Base-by-base conservation (phyloP, 2,329 filamentous ascomycete genomes). In the Hypomyces rosellus region DNA sequence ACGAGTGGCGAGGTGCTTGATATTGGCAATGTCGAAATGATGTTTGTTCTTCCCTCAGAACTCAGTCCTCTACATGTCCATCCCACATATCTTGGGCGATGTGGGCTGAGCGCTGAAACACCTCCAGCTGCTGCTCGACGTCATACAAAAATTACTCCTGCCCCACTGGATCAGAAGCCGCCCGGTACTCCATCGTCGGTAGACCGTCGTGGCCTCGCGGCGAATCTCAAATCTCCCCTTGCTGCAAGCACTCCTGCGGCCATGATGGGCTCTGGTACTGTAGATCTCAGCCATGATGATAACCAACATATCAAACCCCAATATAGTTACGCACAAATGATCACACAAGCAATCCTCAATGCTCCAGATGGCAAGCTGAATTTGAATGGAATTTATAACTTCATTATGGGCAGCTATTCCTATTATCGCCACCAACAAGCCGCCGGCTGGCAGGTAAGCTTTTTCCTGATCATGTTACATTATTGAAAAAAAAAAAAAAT, bases 301-400 rank as follows among this genome's bases (percentile, higher is more conserved):
- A 89, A 91, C 57, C 88, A 88, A 65, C 89, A 96, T 57, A 82
- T 97, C 63, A 99, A 99, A 67, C 95, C 93, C 2, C 88, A 91
- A 42, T 96, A 88, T 67, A 97, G 92, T 67, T 99, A 99, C 69
- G 91, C 93, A 3, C 89, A 95, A 65, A 83, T 99, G 75, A 99
- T 99, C 57, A 93, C 90, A 1, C 93, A 97, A 70, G 93, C 93
- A 1, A 97, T 99, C 55, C 78, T 96, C 57, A 88, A 87, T 34
- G 91, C 86, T 2, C 76, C 82, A 1, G 90, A 96, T 52, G 86
- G 95, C 65, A 95, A 95, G 67, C 77, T 96, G 48, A 96, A 93
- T 3, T 71, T 99, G 44, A 87, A 86, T 61, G 91, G 89, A 59
- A 99, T 99, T 50, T 99, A 99, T 70, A 86, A 84, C 46, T 96